Conservation (phyloP, 257 asterid species). For the Fraxinus quadrangulata region DNA sequence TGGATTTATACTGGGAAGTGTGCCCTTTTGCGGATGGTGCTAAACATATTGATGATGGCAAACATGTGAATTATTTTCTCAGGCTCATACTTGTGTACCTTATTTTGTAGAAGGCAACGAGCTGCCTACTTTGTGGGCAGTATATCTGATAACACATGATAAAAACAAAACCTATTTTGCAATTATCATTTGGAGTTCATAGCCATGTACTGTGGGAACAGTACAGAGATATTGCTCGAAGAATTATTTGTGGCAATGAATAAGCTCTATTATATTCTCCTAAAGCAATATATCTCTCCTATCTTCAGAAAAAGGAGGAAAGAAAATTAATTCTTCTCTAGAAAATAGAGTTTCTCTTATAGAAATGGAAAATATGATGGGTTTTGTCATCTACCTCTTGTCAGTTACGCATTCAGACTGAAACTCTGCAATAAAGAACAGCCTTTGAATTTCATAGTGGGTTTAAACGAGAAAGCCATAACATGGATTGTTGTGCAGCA, state of each 20-base stretch:
- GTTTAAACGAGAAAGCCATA: neutral
- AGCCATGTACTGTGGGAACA: slow-evolving; percentile 6
- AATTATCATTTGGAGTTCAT: neutral
- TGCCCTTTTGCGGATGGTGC: neutral
- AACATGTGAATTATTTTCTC: neutral
- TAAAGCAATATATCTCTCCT: neutral
- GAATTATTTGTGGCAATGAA: neutral
- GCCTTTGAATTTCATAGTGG: neutral
- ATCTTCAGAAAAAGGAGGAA: neutral
- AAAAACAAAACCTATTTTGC: neutral
- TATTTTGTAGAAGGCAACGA: neutral
- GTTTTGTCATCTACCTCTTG: neutral
- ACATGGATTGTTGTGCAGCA: neutral
- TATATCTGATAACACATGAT: neutral
- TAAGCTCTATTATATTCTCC: neutral
- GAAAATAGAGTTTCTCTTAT: neutral
- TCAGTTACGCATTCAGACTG: neutral
- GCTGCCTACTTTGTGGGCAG: neutral
- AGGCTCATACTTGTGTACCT: neutral
- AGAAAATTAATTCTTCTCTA: neutral
- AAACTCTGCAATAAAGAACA: neutral
- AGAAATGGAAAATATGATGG: neutral
- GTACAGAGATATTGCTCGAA: neutral
- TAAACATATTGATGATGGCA: neutral
- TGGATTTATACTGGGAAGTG: neutral